Conservation (phyloP, 1,139 yeast species). For the Hanseniaspora uvarum region DNA sequence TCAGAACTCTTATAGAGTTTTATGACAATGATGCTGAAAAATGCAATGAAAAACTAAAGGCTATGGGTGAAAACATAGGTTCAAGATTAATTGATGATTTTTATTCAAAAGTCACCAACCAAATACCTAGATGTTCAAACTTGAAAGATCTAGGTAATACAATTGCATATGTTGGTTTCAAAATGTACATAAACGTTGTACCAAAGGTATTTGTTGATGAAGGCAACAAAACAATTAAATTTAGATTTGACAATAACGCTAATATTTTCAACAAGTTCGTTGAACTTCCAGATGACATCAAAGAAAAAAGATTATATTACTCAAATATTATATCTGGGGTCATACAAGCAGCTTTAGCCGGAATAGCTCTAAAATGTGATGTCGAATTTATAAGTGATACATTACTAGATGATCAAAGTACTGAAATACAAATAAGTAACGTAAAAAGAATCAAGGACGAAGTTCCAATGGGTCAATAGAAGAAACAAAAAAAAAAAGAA, state of each 20-base stretch:
- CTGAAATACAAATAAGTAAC: constrained; percentile 69
- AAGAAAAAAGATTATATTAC: constrained; percentile 67
- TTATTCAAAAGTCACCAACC: constrained; percentile 57
- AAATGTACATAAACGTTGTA: constrained; percentile 70
- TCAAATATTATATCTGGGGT: constrained; percentile 86
- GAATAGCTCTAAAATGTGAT: constrained; percentile 92
- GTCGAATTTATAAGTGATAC: constrained; percentile 70
- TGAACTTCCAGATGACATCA: constrained; percentile 51
- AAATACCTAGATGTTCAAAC: constrained; percentile 66
- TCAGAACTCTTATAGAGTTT: constrained; percentile 84
- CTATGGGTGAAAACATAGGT: constrained; percentile 95
- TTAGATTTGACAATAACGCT: constrained; percentile 63
- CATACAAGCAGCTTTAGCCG: constrained; percentile 79
- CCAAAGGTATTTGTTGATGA: constrained; percentile 47
- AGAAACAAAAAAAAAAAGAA: background rate
- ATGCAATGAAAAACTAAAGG: constrained; percentile 74
- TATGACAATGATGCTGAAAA: constrained; percentile 61
- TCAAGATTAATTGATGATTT: constrained; percentile 85
- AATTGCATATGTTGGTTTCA: constrained; percentile 77
- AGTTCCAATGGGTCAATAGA: constrained; percentile 91
- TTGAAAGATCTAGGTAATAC: constrained; percentile 84
- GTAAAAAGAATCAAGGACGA: constrained; percentile 76
- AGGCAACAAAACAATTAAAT: constrained; percentile 65
- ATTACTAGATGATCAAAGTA: constrained; percentile 69
- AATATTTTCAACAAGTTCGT: constrained; percentile 94